A percentile compares a stretch with the other conserved stretches of the same genome.
phyloP scores from a whole-genome alignment of 2,329 filamentous ascomycete genomes.

The Dothistroma pini region DNA sequence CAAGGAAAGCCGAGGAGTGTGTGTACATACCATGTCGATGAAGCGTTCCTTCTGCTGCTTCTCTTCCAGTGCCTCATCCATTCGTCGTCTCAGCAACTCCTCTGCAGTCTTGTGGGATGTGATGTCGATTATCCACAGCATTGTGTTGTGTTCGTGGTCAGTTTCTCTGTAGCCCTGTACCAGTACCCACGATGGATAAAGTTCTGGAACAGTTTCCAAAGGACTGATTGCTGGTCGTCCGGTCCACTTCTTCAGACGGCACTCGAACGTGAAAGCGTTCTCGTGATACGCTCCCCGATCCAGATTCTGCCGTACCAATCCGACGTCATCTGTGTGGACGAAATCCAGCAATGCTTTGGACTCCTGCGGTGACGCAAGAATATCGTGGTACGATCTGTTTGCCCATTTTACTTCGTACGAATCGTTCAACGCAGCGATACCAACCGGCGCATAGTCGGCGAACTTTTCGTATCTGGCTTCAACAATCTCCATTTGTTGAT shows the following conservation, averaged over 20 bases:
- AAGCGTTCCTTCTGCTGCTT: constrained; percentile 32
- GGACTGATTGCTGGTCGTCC: constrained; percentile 13
- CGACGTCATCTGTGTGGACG: constrained; percentile 19
- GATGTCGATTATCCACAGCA: constrained; percentile 40
- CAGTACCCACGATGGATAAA: constrained; percentile 18
- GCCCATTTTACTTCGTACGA: constrained; percentile 20
- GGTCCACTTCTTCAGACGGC: constrained; percentile 20
- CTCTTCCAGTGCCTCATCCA: constrained; percentile 39
- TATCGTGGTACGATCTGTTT: constrained; percentile 21
- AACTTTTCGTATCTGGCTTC: constrained; percentile 20
- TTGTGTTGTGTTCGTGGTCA: constrained; percentile 18
- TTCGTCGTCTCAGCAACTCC: constrained; percentile 37
- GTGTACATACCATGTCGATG: constrained; percentile 31
- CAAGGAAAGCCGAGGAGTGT: too few relatives aligned
- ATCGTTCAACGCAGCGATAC: constrained; percentile 11
- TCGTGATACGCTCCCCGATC: constrained; percentile 15
- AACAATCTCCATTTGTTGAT: constrained; percentile 13
- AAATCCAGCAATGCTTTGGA: constrained; percentile 16
- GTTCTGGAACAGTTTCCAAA: constrained; percentile 5
- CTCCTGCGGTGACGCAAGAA: constrained; percentile 12
- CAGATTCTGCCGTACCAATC: constrained; percentile 10
- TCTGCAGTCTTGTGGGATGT: constrained; percentile 46
- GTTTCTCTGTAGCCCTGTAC: constrained; percentile 17
- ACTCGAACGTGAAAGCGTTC: constrained; percentile 20
- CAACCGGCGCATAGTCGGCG: constrained; percentile 20